Evolutionary conservation across 495 filamentous ascomycete genomes (phyloP), one percentile per base, ranked within the genome.

Genomic region (Ascobolus immersus): DNA sequence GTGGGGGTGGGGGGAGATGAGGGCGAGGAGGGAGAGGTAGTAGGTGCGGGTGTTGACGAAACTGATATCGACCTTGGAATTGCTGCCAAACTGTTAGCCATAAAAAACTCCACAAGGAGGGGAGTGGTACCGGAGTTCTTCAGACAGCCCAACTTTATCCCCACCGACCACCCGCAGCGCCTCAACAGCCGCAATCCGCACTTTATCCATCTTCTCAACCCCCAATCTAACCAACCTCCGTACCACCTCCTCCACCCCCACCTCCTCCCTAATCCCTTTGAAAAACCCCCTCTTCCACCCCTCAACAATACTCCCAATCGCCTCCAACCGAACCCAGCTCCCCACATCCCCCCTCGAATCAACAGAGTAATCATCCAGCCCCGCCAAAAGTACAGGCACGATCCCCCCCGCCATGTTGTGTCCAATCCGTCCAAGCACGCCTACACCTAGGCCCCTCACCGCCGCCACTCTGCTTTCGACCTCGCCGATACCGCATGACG

Each of bases 321-420:
- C 82, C 44, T 81, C 74, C 10, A 79, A 45, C 9, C 86, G 61
- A 9, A 84, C 73, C 19, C 74, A 63, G 2, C 79, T 89, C 3
- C 86, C 86, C 34, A 93, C 60, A 45, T 99, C 86, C 9, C 86
- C 89, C 6, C 79, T 62, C 25, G 75, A 63, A 43, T 76, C 80
- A 7, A 75, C 77, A 0, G 77, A 81, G 42, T 94, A 93, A 47
- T 99, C 82, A 35, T 86, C 73, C 27, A 94, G 48, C 7, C 59
- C 71, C 41, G 47, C 57, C 14, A 39, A 53, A 20, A 63, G 55
- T 8, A 55, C 44, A 2, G 41, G 30, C 22, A 59, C 44, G 6
- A 64, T 49, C 22, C 59, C 62, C 4, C n/a, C n/a, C n/a, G n/a
- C n/a, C n/a, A n/a, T n/a, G n/a, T n/a, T n/a, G n/a, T n/a, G n/a